phyloP scores from a whole-genome alignment of 2,329 filamentous ascomycete genomes.

The Aspergillus pseudoglaucus region DNA sequence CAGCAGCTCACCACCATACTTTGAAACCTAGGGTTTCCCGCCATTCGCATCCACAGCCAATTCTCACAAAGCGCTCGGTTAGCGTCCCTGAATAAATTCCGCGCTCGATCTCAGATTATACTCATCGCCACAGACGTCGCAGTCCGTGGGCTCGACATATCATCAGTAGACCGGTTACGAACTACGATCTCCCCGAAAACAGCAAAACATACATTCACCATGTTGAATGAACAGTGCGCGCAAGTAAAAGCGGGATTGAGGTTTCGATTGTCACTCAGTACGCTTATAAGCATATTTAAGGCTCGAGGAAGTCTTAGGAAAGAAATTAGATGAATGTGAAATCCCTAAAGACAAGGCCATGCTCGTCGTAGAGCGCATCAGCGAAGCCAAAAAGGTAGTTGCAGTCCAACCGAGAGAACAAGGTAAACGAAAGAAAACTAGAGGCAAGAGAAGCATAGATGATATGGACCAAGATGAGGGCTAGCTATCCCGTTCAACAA shows the following conservation, averaged over 20 bases:
- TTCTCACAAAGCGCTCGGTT: slow-evolving; percentile 81
- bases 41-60: slow-evolving; percentile 88
- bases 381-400: slow-evolving; percentile 64
- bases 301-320: slow-evolving; percentile 75
- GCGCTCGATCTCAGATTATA: slow-evolving; percentile 70
- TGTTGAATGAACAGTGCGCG: slow-evolving; percentile 80
- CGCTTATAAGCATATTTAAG: slow-evolving; percentile 73
- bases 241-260: slow-evolving; percentile 76
- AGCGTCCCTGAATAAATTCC: slow-evolving; percentile 86
- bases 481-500: slow-evolving; percentile 42
- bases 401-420: slow-evolving; percentile 73
- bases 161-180: slow-evolving; percentile 83
- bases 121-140: slow-evolving; percentile 90
- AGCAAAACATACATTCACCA: slow-evolving; percentile 88
- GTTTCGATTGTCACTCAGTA: slow-evolving; percentile 82
- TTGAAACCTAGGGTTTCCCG: slow-evolving; percentile 76
- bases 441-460: slow-evolving; percentile 48
- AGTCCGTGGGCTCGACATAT: slow-evolving; percentile 85
- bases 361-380: slow-evolving; percentile 68
- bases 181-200: slow-evolving; percentile 76
- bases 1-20: slow-evolving; percentile 79
- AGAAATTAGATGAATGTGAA: slow-evolving; percentile 64
- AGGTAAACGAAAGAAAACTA: slow-evolving; percentile 64
- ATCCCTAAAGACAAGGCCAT: slow-evolving; percentile 77
- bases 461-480: slow-evolving; percentile 73